Evolutionary conservation across 257 asterid genomes (phyloP), one percentile per base, ranked within the genome.

Genomic region (Forsythia viridissima): DNA sequence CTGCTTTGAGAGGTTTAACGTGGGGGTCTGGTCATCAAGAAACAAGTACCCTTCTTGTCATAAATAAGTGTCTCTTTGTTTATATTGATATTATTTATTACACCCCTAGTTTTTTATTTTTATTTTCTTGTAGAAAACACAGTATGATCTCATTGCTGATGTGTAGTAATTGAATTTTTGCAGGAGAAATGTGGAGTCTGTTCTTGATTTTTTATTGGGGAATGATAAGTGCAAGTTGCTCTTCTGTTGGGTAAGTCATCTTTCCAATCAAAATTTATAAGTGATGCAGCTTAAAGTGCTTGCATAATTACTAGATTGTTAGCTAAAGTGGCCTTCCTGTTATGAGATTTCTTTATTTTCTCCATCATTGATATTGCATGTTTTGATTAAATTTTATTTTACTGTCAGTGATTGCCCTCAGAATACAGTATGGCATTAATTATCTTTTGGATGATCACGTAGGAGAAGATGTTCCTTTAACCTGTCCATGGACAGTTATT

Each of bases 1-100:
- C 83, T 94, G 97, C 84, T 89, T 94, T 67, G 91, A 89, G 88
- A 87, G 79, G 84, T 94, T 92, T 84, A 81, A 79, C 79, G 97
- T 94, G 52, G 98, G 97, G 42, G 77, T 94, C 61, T 94, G 98
- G 98, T 79, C 98, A 55, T 94, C 98, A 75, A 91, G 94, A 87
- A 85, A 88, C 73, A 89, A 84, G 98, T 94, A 91, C 82, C 83
- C 80, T 71, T 85, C 82, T 80, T 81, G 61, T 72, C 30, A 41
- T 78, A 75, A 73, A 83, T 76, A 39, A 40, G 81, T 75, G 69
- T 77, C 72, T 77, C 72, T 59, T 61, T 69, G 40, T 76, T 57
- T 61, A 21, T 61, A 41, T 74, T 77, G 30, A 39, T 46, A 69
- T 37, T 59, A 61, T 65, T 57, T 30, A 24, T 43, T 10, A 41